Conservation (phyloP, 768 basidiomycete species). For the Tylopilus cervinicoccineus region DNA sequence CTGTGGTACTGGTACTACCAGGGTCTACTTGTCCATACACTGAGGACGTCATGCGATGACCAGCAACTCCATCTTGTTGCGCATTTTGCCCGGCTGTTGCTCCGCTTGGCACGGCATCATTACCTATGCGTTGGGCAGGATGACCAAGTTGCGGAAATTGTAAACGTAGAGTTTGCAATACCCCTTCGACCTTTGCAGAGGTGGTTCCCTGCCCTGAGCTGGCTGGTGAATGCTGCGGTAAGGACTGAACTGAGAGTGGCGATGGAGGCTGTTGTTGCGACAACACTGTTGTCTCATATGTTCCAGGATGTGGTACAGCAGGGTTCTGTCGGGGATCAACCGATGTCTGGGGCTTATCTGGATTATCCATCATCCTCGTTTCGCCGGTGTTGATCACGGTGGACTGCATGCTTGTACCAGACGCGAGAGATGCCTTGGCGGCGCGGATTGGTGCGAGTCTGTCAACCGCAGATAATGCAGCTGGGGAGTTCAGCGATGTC, state of each 20-base stretch:
- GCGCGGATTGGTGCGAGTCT: constrained; percentile 34
- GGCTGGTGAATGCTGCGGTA: neutral
- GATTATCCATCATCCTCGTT: neutral
- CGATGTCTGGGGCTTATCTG: neutral
- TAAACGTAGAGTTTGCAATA: constrained; percentile 14
- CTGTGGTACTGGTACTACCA: neutral
- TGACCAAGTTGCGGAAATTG: constrained; percentile 12
- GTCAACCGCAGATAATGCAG: constrained; percentile 9
- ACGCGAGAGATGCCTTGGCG: constrained; percentile 25
- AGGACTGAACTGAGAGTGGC: neutral
- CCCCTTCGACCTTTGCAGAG: constrained; percentile 9
- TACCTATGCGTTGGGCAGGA: neutral
- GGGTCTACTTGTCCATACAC: neutral
- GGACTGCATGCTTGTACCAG: constrained; percentile 7
- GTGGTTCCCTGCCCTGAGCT: constrained; percentile 5
- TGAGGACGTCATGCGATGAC: neutral
- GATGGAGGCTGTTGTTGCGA: neutral
- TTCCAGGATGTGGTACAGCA: neutral
- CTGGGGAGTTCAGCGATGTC: constrained; percentile 7
- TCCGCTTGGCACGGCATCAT: neutral
- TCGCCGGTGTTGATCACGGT: constrained; percentile 5
- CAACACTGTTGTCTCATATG: neutral
- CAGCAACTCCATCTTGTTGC: neutral
- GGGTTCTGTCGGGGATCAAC: constrained; percentile 2
- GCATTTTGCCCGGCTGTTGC: neutral